These are phyloP conservation scores for Mucor saturninus DNA, from an alignment of 371 early-diverging fungal genomes.

Conservation along the genomic window DNA sequence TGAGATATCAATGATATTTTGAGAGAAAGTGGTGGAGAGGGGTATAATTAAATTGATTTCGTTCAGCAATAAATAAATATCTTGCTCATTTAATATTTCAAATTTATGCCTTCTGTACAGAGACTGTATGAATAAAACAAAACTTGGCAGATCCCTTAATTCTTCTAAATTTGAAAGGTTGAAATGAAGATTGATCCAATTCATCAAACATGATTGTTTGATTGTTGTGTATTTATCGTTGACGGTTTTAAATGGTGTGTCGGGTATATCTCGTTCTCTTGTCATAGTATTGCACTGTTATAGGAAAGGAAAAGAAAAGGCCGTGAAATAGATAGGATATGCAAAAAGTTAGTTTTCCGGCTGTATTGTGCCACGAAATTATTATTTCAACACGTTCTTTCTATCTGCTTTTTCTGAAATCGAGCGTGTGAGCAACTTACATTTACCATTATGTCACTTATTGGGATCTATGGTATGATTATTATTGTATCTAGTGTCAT, in stretches of 20 bases:
- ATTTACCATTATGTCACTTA: not conserved
- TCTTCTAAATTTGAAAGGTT: constrained; percentile 8
- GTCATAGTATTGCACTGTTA: not conserved
- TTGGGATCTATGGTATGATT: too few species aligned
- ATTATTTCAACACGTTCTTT: constrained; percentile 6
- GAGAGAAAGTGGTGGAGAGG: not conserved
- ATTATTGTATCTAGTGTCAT: too few species aligned
- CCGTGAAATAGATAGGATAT: not conserved
- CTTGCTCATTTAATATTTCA: not conserved
- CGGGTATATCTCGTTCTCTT: constrained; percentile 3
- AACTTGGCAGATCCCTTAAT: constrained; percentile 5
- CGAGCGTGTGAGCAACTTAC: not conserved
- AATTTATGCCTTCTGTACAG: constrained; percentile 6
- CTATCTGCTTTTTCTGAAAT: not conserved
- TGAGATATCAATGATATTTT: constrained; percentile 6
- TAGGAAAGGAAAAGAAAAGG: constrained; percentile 7
- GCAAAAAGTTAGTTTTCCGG: not conserved
- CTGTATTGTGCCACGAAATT: constrained; percentile 1
- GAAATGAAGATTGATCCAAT: constrained; percentile 18
- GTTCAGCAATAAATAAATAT: constrained; percentile 4
- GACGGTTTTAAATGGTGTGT: not conserved
- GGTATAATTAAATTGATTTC: constrained; percentile 8
- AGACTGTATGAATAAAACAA: constrained; percentile 10
- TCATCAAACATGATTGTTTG: constrained; percentile 9
- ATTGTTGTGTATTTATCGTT: not conserved